A percentile compares a stretch with the other conserved stretches of the same genome.
phyloP scores from a whole-genome alignment of 768 basidiomycete genomes.

The Tylopilus rubrobrunneus region DNA sequence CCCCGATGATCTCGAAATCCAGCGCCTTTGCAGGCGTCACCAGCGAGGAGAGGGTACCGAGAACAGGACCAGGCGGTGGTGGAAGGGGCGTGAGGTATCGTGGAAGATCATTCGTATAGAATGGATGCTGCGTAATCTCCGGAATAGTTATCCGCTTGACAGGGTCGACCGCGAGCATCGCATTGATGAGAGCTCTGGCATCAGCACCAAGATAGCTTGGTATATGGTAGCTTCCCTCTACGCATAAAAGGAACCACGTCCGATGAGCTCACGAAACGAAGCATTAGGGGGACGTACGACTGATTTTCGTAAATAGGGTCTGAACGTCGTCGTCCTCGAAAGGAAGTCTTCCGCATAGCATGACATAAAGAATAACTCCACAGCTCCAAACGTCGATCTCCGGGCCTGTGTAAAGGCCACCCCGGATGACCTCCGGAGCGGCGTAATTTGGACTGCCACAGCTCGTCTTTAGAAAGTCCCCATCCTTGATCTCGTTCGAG shows the following conservation, averaged over 20 bases:
- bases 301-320: slow-evolving; percentile 89
- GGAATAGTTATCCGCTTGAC: slow-evolving; percentile 91
- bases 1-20: slow-evolving; percentile 86
- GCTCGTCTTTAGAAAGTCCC: slow-evolving; percentile 94
- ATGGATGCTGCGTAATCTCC: slow-evolving; percentile 88
- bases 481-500: slow-evolving; percentile 93
- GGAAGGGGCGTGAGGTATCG: slow-evolving; percentile 85
- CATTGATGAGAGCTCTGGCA: slow-evolving; percentile 71
- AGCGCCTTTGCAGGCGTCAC: slow-evolving; percentile 63
- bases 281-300: slow-evolving; percentile 47
- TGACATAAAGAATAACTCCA: slow-evolving; percentile 98
- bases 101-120: slow-evolving; percentile 82
- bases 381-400: slow-evolving; percentile 99
- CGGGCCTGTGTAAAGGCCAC: slow-evolving; percentile 92
- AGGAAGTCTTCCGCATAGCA: slow-evolving; percentile 91
- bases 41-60: slow-evolving; percentile 69
- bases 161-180: slow-evolving; percentile 93
- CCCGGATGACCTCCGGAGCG: slow-evolving; percentile 95
- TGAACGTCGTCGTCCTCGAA: slow-evolving; percentile 98
- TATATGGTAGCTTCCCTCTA: slow-evolving; percentile 84
- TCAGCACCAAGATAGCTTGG: slow-evolving; percentile 79
- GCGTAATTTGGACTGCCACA: slow-evolving; percentile 99
- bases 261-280: background rate
- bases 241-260: background rate
- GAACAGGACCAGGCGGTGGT: slow-evolving; percentile 69